Base-by-base conservation (phyloP, 768 basidiomycete genomes). In the Dioszegia crocea region DNA sequence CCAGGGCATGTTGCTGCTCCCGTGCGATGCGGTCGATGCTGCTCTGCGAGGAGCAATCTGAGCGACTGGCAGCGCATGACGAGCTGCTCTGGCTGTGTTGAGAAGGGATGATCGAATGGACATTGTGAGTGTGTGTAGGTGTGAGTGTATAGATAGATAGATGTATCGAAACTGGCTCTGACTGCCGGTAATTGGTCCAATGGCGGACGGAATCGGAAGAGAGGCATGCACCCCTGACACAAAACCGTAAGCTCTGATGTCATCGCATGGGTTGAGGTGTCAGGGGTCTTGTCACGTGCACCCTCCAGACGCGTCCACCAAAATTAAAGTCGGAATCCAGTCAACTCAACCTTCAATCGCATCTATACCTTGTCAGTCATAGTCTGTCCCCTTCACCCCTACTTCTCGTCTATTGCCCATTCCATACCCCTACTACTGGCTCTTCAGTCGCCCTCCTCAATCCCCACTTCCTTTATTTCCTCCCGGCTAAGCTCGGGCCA, bases 1-100 rank as follows among this genome's bases (percentile, higher is more conserved):
- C 61, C 61, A 62, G 30, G 61, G 56, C 4, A 43, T 47, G 47
- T 62, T 49, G 56, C 56, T 62, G 46, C 56, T 58, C 26, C 16
- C 36, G 36, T 40, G 44, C 23, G 40, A 6, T 10, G 11, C 26
- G 10, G 31, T 40, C 10, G 61, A 62, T 5, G 61, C 61, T 16
- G 39, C 46, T 31, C 61, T 50, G 24, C 56, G 23, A 23, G 61
- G 56, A 3, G 44, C 49, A 23, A 41, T 21, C 38, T 44, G 39
- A 16, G 36, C 44, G 19, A 17, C 44, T 17, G 56, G 61, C 8
- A 49, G 29, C 10, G 51, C 49, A 21, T 33, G 24, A 30, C 56
- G 48, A 53, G 61, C 56, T 47, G 45, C 36, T n/a, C 61, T 48
- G 31, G 61, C 50, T 1, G 54, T 47, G 43, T 29, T 33, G 49